Conservation (phyloP, 2,329 filamentous ascomycete species). For the Cladosporium phlei region DNA sequence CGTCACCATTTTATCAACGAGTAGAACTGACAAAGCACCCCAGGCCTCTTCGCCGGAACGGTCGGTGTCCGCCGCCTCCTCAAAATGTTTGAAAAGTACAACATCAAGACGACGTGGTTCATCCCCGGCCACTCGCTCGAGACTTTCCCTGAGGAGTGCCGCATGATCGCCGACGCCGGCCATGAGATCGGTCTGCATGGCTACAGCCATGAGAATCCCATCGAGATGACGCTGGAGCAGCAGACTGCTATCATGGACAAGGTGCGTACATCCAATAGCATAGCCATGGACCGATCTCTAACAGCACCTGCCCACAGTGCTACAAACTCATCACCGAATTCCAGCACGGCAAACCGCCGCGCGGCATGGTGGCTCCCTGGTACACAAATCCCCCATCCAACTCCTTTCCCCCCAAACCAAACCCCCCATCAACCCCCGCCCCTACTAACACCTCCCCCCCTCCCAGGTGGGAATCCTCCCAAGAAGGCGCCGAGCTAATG, state of each 20-base stretch:
- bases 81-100: slow-evolving; percentile 67
- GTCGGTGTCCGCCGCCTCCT: slow-evolving; percentile 61
- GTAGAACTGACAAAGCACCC: neutral
- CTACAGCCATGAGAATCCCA: slow-evolving; percentile 70
- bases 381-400: neutral
- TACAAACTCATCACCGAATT: slow-evolving; percentile 67
- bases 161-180: slow-evolving; percentile 56
- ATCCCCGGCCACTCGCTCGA: slow-evolving; percentile 61
- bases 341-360: slow-evolving; percentile 62
- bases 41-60: slow-evolving; percentile 60
- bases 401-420: neutral
- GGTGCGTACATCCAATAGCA: neutral
- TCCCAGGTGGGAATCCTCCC: slow-evolving; percentile 60
- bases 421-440: neutral
- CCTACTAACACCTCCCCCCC: neutral
- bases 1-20: too few relatives aligned
- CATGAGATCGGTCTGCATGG: slow-evolving; percentile 67
- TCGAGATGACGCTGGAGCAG: slow-evolving; percentile 68
- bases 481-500: slow-evolving; percentile 62
- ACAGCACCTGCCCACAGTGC: slow-evolving; percentile 36
- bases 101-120: slow-evolving; percentile 65
- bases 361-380: slow-evolving; percentile 69
- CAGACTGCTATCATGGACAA: slow-evolving; percentile 71
- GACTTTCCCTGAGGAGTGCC: slow-evolving; percentile 63
- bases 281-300: neutral